These are phyloP conservation scores for Plasmopara viticola DNA, from an alignment of 352 stramenopile genomes.

Conservation along the genomic window DNA sequence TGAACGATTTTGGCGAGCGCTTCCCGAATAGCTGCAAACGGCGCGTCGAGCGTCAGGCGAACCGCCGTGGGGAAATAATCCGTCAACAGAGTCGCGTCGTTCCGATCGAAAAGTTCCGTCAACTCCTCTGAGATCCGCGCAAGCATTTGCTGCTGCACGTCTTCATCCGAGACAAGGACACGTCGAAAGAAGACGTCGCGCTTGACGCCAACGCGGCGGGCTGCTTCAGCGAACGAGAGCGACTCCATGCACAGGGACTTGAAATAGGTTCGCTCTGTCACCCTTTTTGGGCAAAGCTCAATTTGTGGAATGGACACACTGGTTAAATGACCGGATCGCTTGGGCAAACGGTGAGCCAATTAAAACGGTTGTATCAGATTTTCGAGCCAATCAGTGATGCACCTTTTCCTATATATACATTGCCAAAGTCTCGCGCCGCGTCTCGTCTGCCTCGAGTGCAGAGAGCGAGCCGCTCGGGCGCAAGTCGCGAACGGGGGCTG, in stretches of 20 bases:
- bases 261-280: constrained; percentile 22
- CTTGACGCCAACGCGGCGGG: constrained; percentile 54
- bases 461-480: constrained; percentile 15
- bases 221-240: constrained; percentile 36
- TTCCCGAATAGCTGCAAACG: constrained; percentile 60
- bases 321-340: constrained; percentile 17
- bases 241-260: constrained; percentile 19
- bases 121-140: constrained; percentile 46
- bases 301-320: constrained; percentile 42
- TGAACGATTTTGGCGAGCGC: constrained; percentile 39
- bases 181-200: constrained; percentile 79
- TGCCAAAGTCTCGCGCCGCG: constrained; percentile 3
- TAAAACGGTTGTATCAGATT: constrained; percentile 1
- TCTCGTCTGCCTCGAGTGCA: constrained; percentile 25
- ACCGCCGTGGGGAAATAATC: constrained; percentile 69
- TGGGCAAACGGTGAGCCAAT: constrained; percentile 15
- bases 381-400: constrained; percentile 10
- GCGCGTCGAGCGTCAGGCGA: constrained; percentile 56
- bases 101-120: constrained; percentile 40
- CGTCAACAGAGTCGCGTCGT: constrained; percentile 36
- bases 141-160: constrained; percentile 59
- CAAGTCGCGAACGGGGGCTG: constrained; percentile 14
- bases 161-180: constrained; percentile 53
- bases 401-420: neutral
- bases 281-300: constrained; percentile 14